A percentile compares a stretch with the other conserved stretches of the same genome.
These are phyloP conservation scores for Verticillium longisporum DNA, from an alignment of 2,329 filamentous ascomycete genomes.

Conservation along the genomic window DNA sequence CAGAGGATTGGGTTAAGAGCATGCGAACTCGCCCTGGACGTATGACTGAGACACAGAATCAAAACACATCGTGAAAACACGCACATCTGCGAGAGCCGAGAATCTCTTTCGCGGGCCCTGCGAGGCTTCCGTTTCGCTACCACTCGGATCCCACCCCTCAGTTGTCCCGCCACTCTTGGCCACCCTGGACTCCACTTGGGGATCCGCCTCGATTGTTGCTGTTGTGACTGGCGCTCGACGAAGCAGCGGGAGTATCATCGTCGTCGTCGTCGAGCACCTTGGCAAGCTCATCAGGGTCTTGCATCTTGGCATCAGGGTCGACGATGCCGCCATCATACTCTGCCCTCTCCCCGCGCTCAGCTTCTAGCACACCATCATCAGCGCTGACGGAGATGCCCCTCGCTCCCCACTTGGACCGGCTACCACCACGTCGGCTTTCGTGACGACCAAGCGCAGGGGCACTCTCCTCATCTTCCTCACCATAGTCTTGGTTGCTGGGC, in stretches of 20 bases:
- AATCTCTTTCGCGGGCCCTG: not conserved
- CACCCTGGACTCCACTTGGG: constrained; percentile 34
- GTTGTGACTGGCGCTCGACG: constrained; percentile 3
- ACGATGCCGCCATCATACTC: constrained; percentile 36
- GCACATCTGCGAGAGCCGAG: not conserved
- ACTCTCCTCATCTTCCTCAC: constrained; percentile 57
- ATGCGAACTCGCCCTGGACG: no score
- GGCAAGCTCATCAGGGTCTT: constrained; percentile 59
- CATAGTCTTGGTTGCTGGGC: constrained; percentile 39
- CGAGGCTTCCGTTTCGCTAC: not conserved
- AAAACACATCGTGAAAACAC: no score
- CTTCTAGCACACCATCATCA: constrained; percentile 51
- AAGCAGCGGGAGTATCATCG: constrained; percentile 34
- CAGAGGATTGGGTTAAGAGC: no score
- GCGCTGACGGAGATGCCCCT: constrained; percentile 61
- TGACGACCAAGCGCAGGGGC: constrained; percentile 34
- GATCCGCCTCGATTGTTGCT: constrained; percentile 15
- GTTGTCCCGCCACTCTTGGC: constrained; percentile 38
- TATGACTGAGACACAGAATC: no score
- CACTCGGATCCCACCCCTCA: not conserved
- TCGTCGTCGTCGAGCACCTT: constrained; percentile 51
- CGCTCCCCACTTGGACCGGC: constrained; percentile 53
- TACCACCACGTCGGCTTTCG: constrained; percentile 18
- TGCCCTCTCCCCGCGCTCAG: constrained; percentile 34
- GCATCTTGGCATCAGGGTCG: constrained; percentile 60